A percentile compares a stretch with the other conserved stretches of the same genome.
phyloP scores from a whole-genome alignment of 1,284 basidiomycete genomes.

The Puccinia novopanici region DNA sequence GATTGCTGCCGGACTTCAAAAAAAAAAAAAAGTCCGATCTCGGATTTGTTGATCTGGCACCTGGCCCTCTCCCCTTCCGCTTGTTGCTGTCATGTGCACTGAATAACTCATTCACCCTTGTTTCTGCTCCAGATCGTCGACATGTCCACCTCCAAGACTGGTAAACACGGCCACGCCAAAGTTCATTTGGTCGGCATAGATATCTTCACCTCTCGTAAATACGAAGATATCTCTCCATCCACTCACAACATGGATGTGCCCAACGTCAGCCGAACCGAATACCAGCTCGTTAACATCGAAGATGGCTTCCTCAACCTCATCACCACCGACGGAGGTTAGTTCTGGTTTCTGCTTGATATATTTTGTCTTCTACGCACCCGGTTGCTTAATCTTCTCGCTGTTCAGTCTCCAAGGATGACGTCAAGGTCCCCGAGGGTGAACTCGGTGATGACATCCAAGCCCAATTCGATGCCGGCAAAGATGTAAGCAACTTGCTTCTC shows the following conservation, averaged over 20 bases:
- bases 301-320: too few relatives aligned
- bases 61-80: neutral
- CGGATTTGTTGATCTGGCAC: too few relatives aligned
- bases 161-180: too few relatives aligned
- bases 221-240: too few relatives aligned
- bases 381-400: neutral
- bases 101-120: too few relatives aligned
- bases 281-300: too few relatives aligned
- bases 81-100: neutral
- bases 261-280: too few relatives aligned
- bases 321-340: slow-evolving; percentile 66
- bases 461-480: slow-evolving; percentile 84
- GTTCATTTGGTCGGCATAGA: slow-evolving; percentile 57
- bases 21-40: too few relatives aligned
- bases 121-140: neutral
- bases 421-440: slow-evolving; percentile 85
- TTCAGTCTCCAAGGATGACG: slow-evolving; percentile 79
- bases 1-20: neutral
- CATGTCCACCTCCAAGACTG: too few relatives aligned
- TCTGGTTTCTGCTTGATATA: neutral
- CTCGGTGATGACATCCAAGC: slow-evolving; percentile 74
- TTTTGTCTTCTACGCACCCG: neutral
- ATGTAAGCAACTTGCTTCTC: slow-evolving; percentile 57
- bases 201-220: too few relatives aligned
- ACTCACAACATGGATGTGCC: too few relatives aligned